These are phyloP conservation scores for Calonectria hawksworthii DNA, from an alignment of 2,329 filamentous ascomycete genomes.

Conservation along the genomic window DNA sequence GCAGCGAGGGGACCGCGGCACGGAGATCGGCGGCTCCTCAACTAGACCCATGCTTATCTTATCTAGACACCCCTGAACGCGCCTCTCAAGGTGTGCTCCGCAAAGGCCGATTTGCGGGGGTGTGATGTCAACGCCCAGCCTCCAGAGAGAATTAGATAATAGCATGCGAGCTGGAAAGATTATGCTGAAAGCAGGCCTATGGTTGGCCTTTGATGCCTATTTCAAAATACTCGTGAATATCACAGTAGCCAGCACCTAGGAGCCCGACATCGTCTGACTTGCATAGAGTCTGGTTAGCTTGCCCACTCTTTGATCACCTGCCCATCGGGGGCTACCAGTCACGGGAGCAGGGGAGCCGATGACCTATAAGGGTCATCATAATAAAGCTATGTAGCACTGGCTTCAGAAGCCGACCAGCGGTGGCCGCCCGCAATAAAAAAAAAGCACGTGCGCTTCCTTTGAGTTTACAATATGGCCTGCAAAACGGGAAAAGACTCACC, in stretches of 20 bases:
- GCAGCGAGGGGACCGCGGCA: background rate
- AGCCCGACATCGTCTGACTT: background rate
- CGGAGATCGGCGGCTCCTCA: background rate
- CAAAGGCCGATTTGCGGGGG: background rate
- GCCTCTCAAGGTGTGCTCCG: background rate
- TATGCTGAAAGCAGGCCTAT: background rate
- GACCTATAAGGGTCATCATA: background rate
- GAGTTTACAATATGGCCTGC: background rate
- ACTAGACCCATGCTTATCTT: slow-evolving; percentile 3
- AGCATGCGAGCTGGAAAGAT: background rate
- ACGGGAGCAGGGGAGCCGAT: background rate
- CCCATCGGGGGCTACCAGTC: background rate
- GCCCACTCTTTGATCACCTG: slow-evolving; percentile 12
- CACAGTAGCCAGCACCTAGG: background rate
- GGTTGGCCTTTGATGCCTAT: background rate
- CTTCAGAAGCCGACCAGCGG: background rate
- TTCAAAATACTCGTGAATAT: background rate
- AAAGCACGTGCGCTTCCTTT: background rate
- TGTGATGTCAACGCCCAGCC: background rate
- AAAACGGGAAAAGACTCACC: background rate
- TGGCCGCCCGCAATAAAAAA: background rate
- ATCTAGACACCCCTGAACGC: background rate
- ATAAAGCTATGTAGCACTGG: background rate
- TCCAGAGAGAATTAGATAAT: background rate
- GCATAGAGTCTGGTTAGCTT: background rate